Base-by-base conservation (phyloP, 352 stramenopile species). In the Pythium monospermum region DNA sequence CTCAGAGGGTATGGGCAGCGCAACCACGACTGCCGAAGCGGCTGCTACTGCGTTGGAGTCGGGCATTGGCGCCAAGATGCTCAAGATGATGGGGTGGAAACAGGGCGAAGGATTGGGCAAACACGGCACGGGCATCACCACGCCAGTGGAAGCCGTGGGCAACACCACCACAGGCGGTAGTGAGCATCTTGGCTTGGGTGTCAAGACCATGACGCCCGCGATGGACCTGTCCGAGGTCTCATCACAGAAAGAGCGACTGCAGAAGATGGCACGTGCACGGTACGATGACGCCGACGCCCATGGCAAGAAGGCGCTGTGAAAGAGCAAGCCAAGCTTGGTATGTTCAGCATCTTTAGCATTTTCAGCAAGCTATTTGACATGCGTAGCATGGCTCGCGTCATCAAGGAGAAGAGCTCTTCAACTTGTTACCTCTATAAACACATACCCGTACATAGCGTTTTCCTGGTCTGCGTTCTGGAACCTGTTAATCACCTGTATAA, bases 41-140 rank as follows among this genome's bases (percentile, higher is more conserved):
- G 16, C 53, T 7, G 37, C 54, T 7, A 30, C 37, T 1, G 57
- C 64, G 3, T 53, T 91, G 1, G 76, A 89, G 47, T 57, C 69
- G 3, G 78, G 81, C 2, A 86, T 94, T 36, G 83, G 83, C 10
- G 83, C 76, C 8, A 92, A 90, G 52, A 85, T 94, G 79, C 69
- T 94, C 21, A 89, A 91, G 49, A 83, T 90, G 69, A 94, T 92
- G 83, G 83, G 81, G 4, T 94, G 83, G 83, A 92, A 92, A 43
- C 82, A 76, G 15, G 83, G 83, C 7, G 68, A 91, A 55, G 83
- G 83, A 7, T 69, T 94, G 1, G 83, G 83, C 32, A 94, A 92
- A 54, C 68, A 85, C 18, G 77, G 79, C 28, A 90, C 77, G 1
- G 83, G 83, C 4, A 91, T 91, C 57, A 94, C 81, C 0, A 69